Base-by-base conservation (phyloP, 108 stramenopile species). In the Cyclotella sp. region DNA sequence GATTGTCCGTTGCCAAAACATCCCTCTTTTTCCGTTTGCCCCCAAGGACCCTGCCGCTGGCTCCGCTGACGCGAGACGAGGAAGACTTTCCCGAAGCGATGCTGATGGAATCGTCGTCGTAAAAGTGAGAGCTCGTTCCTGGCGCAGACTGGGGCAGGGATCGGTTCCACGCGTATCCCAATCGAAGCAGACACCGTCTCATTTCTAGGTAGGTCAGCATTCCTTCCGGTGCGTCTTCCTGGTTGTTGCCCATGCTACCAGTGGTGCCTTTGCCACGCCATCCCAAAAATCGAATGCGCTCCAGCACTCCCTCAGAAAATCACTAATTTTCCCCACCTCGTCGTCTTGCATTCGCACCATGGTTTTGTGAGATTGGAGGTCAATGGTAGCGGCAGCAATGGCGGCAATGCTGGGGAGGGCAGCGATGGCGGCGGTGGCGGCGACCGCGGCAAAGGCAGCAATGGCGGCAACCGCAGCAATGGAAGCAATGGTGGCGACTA, bases 261-360 rank as follows among this genome's bases (percentile, higher is more conserved):
- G 67, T 42, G 54, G 69, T 27, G 75, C 84, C 39, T 49, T 55
- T 57, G 61, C 41, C 54, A 55, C 68, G 72, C 57, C 80, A 12
- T 42, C 83, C 73, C 46, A 81, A 40, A 24, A 62, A 30, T 26
- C 57, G 70, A 15, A 90, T 41, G 8, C 89, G 72, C n/a, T 71
- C 77, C 3, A 84, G 57, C 12, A 85, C 65, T 4, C 75, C 73
- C 75, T 65, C 12, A 93, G 13, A 67, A 90, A 86, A 13, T 59
- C 51, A 24, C 81, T 42, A 10, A 85, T 88, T 3, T 81, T 73
- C 6, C 73, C 57, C 24, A 76, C 57, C 62, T 90, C 92, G 11
- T 52, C 68, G 30, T 93, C 90, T 82, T 93, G 92, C 52, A 81
- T 72, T 53, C 77, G 84, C 41, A 93, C 66, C 90, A 91, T 89